phyloP scores from a whole-genome alignment of 306 rosid genomes.

The Trifolium repens region DNA sequence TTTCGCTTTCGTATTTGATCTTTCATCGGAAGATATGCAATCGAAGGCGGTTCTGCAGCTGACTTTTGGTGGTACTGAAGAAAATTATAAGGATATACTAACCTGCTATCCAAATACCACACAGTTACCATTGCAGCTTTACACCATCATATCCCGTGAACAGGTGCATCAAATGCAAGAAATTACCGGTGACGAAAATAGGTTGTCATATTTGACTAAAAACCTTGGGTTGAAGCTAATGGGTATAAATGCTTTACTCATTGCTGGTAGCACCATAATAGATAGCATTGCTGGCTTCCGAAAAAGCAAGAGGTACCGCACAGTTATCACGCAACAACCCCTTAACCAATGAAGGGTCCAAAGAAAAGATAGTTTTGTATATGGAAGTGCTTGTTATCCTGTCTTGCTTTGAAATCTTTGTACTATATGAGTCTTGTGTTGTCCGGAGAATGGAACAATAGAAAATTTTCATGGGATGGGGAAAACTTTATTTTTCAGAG shows the following conservation, averaged over 20 bases:
- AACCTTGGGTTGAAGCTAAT: constrained; percentile 73
- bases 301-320: constrained; percentile 67
- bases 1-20: constrained; percentile 65
- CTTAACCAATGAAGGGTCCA: neutral
- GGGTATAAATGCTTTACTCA: constrained; percentile 63
- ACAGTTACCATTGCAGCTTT: constrained; percentile 62
- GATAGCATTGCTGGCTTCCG: constrained; percentile 57
- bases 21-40: constrained; percentile 56
- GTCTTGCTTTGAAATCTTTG: neutral
- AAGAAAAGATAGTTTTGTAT: neutral
- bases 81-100: constrained; percentile 41
- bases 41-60: constrained; percentile 73
- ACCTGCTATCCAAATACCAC: constrained; percentile 47
- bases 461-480: too few relatives aligned
- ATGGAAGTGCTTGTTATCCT: too few relatives aligned
- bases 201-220: constrained; percentile 56
- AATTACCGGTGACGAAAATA: constrained; percentile 54
- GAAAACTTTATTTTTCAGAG: too few relatives aligned
- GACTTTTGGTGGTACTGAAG: constrained; percentile 53
- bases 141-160: constrained; percentile 66
- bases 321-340: constrained; percentile 23
- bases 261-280: constrained; percentile 49
- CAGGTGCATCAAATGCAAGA: constrained; percentile 65
- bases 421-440: neutral
- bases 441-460: neutral